Evolutionary conservation across 2,329 filamentous ascomycete species (phyloP).

Genomic region (Rachicladosporium sp.): DNA sequence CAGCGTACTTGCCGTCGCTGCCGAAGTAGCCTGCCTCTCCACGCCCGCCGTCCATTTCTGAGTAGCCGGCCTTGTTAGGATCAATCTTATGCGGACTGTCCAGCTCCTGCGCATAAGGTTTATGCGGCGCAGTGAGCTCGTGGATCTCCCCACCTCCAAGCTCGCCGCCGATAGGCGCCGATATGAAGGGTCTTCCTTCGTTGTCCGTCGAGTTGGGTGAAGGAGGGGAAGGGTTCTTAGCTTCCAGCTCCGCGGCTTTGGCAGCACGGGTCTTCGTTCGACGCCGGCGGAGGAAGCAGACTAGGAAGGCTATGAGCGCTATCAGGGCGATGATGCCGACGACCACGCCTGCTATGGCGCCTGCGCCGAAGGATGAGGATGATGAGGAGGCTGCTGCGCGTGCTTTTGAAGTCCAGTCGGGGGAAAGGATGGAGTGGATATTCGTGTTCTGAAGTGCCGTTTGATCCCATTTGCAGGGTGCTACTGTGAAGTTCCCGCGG

Average conservation of each 20-base stretch:
- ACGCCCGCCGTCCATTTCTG: slow-evolving; percentile 19
- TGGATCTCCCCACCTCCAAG: slow-evolving; percentile 22
- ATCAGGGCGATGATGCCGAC: slow-evolving; percentile 20
- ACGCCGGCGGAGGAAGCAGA: slow-evolving; percentile 18
- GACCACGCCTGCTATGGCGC: slow-evolving; percentile 24
- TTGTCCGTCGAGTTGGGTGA: slow-evolving; percentile 4
- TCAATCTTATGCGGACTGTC: slow-evolving; percentile 20
- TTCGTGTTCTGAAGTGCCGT: slow-evolving; percentile 11
- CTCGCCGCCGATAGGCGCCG: slow-evolving; percentile 21
- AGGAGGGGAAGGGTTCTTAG: slow-evolving; percentile 13
- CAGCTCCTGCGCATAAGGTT: slow-evolving; percentile 18
- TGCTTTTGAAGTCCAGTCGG: slow-evolving; percentile 7
- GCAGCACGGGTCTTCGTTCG: slow-evolving; percentile 14
- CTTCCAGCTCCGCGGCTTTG: slow-evolving; percentile 16
- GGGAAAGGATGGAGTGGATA: slow-evolving; percentile 20
- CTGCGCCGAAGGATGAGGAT: slow-evolving; percentile 12
- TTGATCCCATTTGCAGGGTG: slow-evolving; percentile 22
- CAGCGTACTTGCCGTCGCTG: slow-evolving; percentile 8
- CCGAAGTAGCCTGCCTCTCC: slow-evolving; percentile 8
- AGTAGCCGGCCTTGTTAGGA: slow-evolving; percentile 22
- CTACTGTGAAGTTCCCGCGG: slow-evolving; percentile 24
- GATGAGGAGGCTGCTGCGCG: slow-evolving; percentile 4
- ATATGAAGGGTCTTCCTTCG: slow-evolving; percentile 15
- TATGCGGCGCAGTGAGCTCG: slow-evolving; percentile 20
- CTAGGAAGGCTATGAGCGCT: slow-evolving; percentile 14